Conservation (phyloP, 108 stramenopile species). For the Conticribra weissflogii region DNA sequence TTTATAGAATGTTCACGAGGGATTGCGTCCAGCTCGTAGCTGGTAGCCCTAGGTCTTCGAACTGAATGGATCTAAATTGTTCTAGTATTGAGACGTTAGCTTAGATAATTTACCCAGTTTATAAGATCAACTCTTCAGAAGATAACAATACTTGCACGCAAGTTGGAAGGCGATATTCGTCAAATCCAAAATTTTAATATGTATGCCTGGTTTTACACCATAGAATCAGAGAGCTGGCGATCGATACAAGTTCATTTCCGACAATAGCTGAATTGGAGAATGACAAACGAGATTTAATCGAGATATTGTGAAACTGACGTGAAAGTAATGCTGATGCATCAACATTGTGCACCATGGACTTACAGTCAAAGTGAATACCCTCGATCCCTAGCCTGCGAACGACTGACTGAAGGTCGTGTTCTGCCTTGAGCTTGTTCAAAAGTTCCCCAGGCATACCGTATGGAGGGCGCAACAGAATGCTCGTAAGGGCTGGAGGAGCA, state of each 20-base stretch:
- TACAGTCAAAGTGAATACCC: conserved; percentile 50
- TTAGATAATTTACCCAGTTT: too few species aligned
- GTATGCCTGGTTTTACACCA: conserved; percentile 42
- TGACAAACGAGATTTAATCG: background rate
- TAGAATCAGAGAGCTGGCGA: conserved; percentile 31
- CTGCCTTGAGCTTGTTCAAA: conserved; percentile 30
- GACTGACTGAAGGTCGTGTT: conserved; percentile 45
- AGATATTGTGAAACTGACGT: too few species aligned
- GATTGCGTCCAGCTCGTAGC: too few species aligned
- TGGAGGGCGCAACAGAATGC: conserved; percentile 11
- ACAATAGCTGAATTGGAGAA: conserved; percentile 18
- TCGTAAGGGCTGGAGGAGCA: conserved; percentile 17
- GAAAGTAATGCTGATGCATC: too few species aligned
- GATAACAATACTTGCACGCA: too few species aligned
- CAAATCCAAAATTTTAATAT: conserved; percentile 21
- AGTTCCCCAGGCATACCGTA: conserved; percentile 35
- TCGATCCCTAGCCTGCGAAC: conserved; percentile 19
- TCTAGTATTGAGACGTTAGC: too few species aligned
- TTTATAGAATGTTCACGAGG: too few species aligned
- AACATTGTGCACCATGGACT: too few species aligned
- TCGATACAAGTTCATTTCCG: conserved; percentile 35
- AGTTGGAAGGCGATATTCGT: too few species aligned
- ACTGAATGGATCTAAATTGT: too few species aligned
- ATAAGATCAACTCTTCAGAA: too few species aligned
- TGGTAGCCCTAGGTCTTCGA: too few species aligned